Evolutionary conservation across 148 eudicot species (phyloP).

Genomic region (Vaccinium vitisidaea): DNA sequence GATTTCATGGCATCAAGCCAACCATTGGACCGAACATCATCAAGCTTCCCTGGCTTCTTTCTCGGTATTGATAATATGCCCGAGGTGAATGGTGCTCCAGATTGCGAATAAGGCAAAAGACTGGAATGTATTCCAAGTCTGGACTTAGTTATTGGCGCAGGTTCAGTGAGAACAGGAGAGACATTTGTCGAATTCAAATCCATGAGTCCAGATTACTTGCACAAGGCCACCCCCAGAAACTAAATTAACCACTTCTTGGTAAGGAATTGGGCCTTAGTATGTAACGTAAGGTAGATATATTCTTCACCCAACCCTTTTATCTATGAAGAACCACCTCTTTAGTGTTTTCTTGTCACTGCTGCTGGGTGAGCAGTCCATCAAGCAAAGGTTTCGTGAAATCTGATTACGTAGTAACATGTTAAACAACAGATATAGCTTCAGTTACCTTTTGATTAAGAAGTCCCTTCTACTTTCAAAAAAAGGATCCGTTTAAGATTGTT

Average conservation of each 20-base stretch:
- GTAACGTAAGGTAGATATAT: neutral
- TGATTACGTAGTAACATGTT: conserved; percentile 16
- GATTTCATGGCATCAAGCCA: conserved; percentile 91
- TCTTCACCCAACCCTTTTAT: conserved; percentile 74
- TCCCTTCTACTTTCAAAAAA: neutral
- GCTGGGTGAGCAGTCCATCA: conserved; percentile 65
- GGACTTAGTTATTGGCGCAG: conserved; percentile 54
- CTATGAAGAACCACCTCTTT: conserved; percentile 88
- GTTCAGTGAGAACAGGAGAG: conserved; percentile 71
- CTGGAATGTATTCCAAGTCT: conserved; percentile 54
- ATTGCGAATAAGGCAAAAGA: conserved; percentile 41
- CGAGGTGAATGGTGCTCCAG: conserved; percentile 48
- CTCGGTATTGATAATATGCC: conserved; percentile 41
- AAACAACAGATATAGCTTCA: conserved; percentile 3
- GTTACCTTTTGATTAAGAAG: neutral
- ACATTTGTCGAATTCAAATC: conserved; percentile 60
- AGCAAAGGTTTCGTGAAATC: conserved; percentile 46
- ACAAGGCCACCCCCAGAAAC: neutral
- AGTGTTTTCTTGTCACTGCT: conserved; percentile 67
- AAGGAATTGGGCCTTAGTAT: neutral
- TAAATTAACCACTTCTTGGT: neutral
- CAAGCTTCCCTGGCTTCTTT: conserved; percentile 58
- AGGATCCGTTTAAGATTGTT: neutral
- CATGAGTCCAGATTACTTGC: conserved; percentile 35
- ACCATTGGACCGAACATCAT: conserved; percentile 76